Evolutionary conservation across 257 asterid species (phyloP), one percentile per base, ranked within the genome.

Genomic region (Pogostemon cablin): DNA sequence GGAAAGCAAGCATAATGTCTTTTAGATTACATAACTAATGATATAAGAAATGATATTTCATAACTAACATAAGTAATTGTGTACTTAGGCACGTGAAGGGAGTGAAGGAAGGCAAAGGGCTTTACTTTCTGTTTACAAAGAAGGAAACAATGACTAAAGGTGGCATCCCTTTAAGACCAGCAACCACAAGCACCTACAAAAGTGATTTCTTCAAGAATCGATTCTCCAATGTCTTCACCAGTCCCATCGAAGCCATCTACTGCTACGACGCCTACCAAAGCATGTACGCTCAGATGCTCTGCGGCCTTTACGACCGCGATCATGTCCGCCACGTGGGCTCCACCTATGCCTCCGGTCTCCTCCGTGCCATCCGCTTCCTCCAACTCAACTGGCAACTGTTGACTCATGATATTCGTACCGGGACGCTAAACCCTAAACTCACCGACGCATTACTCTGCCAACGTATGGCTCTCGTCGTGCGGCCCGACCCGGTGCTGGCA

Each of bases 241-340:
- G 84, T 17, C 81, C 84, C 4, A 43, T 38, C 1, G 74, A 80
- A 60, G 79, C 79, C 3, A 64, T 80, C 4, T 48, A 53, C 0
- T 76, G 84, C 11, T n/a, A 63, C 15, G 82, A 78, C 34, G n/a
- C 67, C 2, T 72, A 65, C 62, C 85, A 81, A 48, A 71, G 81
- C 79, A 78, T 78, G 73, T 78, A 78, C 17, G 11, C 79, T 35
- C 81, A 79, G 48, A 63, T 82, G 52, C 3, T 62, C 7, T 40
- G 15, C 12, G 67, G 75, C 8, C 76, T 82, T 9, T 76, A 76
- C 41, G 74, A 73, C 9, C 77, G 75, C 17, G 35, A 70, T 9
- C 65, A 73, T 55, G 80, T 82, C 39, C 68, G 66, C 11, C 75
- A 79, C 2, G 65, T 82, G 3, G 81, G 84, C 15, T 73, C 81